Percentiles rank a stretch among this genome's conserved stretches.
phyloP scores from a whole-genome alignment of 768 basidiomycete genomes.

The Artomyces pyxidatus region DNA sequence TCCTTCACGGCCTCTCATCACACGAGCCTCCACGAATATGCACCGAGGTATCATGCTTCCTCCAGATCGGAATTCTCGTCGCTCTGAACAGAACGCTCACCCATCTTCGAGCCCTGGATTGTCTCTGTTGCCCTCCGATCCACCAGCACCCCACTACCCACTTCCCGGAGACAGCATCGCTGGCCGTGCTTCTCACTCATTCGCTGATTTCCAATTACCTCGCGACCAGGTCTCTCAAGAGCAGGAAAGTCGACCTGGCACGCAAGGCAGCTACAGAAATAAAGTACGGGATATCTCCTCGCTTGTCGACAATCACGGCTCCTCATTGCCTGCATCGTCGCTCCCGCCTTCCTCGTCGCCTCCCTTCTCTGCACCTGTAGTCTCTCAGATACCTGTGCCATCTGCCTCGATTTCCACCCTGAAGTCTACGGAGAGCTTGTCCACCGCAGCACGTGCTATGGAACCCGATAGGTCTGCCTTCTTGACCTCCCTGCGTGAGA shows the following conservation, averaged over 20 bases:
- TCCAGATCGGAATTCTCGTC: neutral
- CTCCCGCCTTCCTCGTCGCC: neutral
- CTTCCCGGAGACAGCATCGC: neutral
- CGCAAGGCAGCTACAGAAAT: neutral
- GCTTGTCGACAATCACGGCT: neutral
- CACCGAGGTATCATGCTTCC: neutral
- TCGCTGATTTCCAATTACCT: neutral
- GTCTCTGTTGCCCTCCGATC: constrained; percentile 2
- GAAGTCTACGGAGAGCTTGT: constrained; percentile 1
- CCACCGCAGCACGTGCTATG: constrained; percentile 6
- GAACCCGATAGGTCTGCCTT: constrained; percentile 17
- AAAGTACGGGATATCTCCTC: neutral
- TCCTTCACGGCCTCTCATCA: too few relatives aligned
- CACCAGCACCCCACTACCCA: neutral
- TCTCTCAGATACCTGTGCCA: too few relatives aligned
- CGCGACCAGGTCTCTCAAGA: too few relatives aligned
- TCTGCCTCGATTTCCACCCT: too few relatives aligned
- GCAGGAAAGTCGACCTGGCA: too few relatives aligned
- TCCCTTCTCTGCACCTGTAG: too few relatives aligned
- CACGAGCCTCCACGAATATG: too few relatives aligned
- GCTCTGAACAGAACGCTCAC: neutral
- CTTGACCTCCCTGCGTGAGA: constrained; percentile 34
- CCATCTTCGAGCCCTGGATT: constrained; percentile 6
- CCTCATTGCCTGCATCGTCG: constrained; percentile 9
- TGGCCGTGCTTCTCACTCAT: neutral